A percentile compares a stretch with the other conserved stretches of the same genome.
These are phyloP conservation scores for Penicillium brevicompactum DNA, from an alignment of 2,329 filamentous ascomycete genomes.

Conservation along the genomic window DNA sequence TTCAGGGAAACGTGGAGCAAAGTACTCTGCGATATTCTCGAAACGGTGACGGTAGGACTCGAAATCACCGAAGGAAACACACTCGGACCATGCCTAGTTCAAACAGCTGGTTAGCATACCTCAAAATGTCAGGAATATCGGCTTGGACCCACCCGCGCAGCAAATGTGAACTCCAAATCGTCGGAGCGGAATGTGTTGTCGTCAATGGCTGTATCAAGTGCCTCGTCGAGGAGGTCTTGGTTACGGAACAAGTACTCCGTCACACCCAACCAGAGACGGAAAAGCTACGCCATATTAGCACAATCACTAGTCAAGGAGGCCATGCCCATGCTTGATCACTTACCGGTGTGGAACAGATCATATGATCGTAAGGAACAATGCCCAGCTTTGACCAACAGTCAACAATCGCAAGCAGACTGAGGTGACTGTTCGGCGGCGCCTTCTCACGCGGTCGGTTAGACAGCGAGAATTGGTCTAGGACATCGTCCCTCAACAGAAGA, in stretches of 20 bases:
- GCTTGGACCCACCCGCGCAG: slow-evolving; percentile 64
- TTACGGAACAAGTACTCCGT: slow-evolving; percentile 94
- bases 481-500: slow-evolving; percentile 73
- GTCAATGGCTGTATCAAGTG: slow-evolving; percentile 80
- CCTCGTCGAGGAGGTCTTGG: slow-evolving; percentile 75
- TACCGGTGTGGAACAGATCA: slow-evolving; percentile 95
- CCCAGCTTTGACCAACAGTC: slow-evolving; percentile 95
- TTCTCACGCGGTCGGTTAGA: slow-evolving; percentile 67
- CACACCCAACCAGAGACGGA: slow-evolving; percentile 95
- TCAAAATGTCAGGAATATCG: background rate
- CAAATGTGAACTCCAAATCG: slow-evolving; percentile 97
- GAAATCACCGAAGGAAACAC: slow-evolving; percentile 87
- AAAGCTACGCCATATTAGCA: slow-evolving; percentile 57
- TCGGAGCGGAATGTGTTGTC: slow-evolving; percentile 93
- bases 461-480: slow-evolving; percentile 87
- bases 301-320: background rate
- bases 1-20: slow-evolving; percentile 84
- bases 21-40: slow-evolving; percentile 85
- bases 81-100: slow-evolving; percentile 82
- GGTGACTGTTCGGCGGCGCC: slow-evolving; percentile 82
- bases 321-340: slow-evolving; percentile 30
- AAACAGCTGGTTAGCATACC: background rate
- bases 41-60: slow-evolving; percentile 92
- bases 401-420: slow-evolving; percentile 92
- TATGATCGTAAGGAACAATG: slow-evolving; percentile 97